Base-by-base conservation (phyloP, 768 basidiomycete species). In the Leccinum barrowsii region DNA sequence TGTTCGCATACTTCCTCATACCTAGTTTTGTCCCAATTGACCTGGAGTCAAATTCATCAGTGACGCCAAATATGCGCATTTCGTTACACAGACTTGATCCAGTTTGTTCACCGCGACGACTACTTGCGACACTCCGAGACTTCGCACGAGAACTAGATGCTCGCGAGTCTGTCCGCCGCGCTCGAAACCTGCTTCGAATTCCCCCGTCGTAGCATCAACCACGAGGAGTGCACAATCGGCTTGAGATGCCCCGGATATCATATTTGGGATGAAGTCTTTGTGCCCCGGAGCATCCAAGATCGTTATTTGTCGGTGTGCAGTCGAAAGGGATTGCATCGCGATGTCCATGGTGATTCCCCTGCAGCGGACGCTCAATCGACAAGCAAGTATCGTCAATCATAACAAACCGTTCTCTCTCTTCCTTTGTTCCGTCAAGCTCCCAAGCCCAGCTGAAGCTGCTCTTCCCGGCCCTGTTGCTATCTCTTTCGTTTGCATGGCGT, bases 321-420 rank as follows among this genome's bases (percentile, higher is more conserved):
- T 98, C 5, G 80, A 71, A 59, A 93, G 77, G 47, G 86, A 84
- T 66, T 94, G 89, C 54, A 87, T 79, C 2, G 94, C 95, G 56
- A 99, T 90, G 68, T 98, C 97, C 87, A 98, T 98, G 0, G 97
- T 99, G 47, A 99, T 92, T 35, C 97, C 97, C 70, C 96, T 98
- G 67, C 2, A 55, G 7, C 51, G 19, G 22, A 21, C 0, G 19
- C 37, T 66, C 21, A 65, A 52, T 63, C 7, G 57, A 51, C 60
- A 50, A 47, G 35, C 44, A 55, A 22, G 8, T 42, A 26, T 8
- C 32, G 32, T 50, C 22, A 35, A 58, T 19, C 37, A 24, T 8
- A 32, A 66, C 79, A 62, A 52, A 96, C 96, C 97, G 80, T 74
- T 94, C 91, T 57, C 97, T 78, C 75, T 99, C 97, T 75, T 98